A percentile compares a stretch with the other conserved stretches of the same genome.
These are phyloP conservation scores for Podospora pseudopauciseta DNA, from an alignment of 495 filamentous ascomycete genomes.

Conservation along the genomic window DNA sequence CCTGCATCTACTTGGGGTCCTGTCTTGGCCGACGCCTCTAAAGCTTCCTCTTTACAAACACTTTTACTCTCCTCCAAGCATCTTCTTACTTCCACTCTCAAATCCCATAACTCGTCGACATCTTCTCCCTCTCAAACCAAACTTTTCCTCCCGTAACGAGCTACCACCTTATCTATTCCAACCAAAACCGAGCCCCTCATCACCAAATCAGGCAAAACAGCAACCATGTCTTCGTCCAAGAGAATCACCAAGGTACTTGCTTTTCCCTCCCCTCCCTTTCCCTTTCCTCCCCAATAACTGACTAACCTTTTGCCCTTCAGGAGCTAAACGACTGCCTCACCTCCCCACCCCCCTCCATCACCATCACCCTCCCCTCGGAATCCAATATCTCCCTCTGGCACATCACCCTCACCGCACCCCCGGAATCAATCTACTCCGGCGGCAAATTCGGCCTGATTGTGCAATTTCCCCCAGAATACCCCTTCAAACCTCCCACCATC, in stretches of 20 bases:
- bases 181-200: background rate
- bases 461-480: constrained; percentile 78
- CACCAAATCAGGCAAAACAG: background rate
- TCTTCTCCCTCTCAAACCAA: no score
- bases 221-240: constrained; percentile 52
- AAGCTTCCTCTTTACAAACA: background rate
- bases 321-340: constrained; percentile 67
- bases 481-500: constrained; percentile 87
- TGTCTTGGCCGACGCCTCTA: background rate
- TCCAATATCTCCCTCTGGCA: constrained; percentile 83
- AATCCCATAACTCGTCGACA: no score
- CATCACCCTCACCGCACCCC: constrained; percentile 70
- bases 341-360: constrained; percentile 63
- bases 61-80: no score
- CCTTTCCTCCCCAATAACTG: background rate
- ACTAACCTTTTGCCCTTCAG: constrained; percentile 37
- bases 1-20: background rate
- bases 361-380: constrained; percentile 60
- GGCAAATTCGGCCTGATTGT: constrained; percentile 77
- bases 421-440: constrained; percentile 68
- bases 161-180: background rate
- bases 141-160: no score
- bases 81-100: no score
- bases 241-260: constrained; percentile 57
- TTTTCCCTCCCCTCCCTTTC: background rate